Base-by-base conservation (phyloP, 352 stramenopile species). In the Thalassiosira exigua region DNA sequence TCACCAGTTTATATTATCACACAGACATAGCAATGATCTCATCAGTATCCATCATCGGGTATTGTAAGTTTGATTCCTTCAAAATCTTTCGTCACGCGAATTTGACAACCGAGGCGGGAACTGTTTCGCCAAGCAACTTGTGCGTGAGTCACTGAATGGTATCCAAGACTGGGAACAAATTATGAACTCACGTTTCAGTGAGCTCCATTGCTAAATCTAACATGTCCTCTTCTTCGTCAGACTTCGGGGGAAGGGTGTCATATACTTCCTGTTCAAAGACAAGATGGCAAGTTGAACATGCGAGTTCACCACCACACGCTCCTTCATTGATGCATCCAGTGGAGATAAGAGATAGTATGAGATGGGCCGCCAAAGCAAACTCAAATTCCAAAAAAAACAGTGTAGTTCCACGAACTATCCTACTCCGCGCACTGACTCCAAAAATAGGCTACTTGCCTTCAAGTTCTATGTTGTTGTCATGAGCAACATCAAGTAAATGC, bases 251-350 rank as follows among this genome's bases (percentile, higher is more conserved):
- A 24, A 94, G 71, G 30, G 73, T 79, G 51, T 90, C 79, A 58
- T 92, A 93, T 29, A 89, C 75, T 50, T 89, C 87, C 73, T 88
- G 44, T 65, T 94, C 89, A 73, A 94, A 92, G 22, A 94, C 86
- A 33, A 95, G 82, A 71, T 95, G 91, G 68, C 91, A 95, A 39
- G 91, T 95, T 12, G 85, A 90, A 77, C 91, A 95, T 14, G 88
- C 90, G 9, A 95, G 36, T 62, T 94, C 88, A 27, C 89, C 90
- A 57, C 88, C 86, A 85, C 90, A 95, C 50, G 87, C 87, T 56
- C 84, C 83, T 89, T 30, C 41, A 59, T 36, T 48, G 24, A 14
- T n/a, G 48, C 14, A 21, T 70, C 17, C 1, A 27, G 44, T 46
- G 27, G 30, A 12, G 44, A 36, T 19, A 21, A 61, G 19, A n/a